Evolutionary conservation across 768 basidiomycete species (phyloP).

Genomic region (Daedaleopsis sinensis): DNA sequence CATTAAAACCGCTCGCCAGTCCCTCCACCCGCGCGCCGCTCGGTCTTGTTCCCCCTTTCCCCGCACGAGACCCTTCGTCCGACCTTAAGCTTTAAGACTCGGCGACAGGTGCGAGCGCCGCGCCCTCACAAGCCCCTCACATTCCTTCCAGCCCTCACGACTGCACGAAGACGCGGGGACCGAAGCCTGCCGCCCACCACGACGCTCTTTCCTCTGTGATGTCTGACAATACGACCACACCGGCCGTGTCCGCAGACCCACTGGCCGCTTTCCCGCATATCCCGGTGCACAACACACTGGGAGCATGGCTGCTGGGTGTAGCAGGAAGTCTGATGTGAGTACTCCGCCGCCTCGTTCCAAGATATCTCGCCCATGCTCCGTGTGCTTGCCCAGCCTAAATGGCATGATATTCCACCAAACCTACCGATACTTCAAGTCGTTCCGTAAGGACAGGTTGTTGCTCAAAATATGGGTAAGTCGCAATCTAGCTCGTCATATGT

Average conservation of each 20-base stretch:
- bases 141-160: too few relatives aligned
- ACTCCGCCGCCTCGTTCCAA: background rate
- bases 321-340: background rate
- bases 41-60: too few relatives aligned
- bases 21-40: too few relatives aligned
- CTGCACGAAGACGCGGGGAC: too few relatives aligned
- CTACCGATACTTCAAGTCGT: background rate
- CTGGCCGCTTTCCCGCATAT: background rate
- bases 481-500: background rate
- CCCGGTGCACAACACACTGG: slow-evolving; percentile 3
- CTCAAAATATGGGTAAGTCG: background rate
- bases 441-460: background rate
- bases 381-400: background rate
- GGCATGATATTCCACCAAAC: slow-evolving; percentile 1
- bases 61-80: too few relatives aligned
- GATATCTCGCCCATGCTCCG: background rate
- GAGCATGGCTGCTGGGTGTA: background rate
- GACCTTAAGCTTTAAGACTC: too few relatives aligned
- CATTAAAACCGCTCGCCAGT: too few relatives aligned
- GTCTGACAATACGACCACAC: background rate
- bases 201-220: slow-evolving; percentile 24
- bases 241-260: background rate
- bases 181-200: too few relatives aligned
- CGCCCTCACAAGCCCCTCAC: too few relatives aligned
- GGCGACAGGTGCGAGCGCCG: too few relatives aligned